Evolutionary conservation across 192 early-diverging fungal species (phyloP), one percentile per base, ranked within the genome.

Genomic region (Linderina pennispora): DNA sequence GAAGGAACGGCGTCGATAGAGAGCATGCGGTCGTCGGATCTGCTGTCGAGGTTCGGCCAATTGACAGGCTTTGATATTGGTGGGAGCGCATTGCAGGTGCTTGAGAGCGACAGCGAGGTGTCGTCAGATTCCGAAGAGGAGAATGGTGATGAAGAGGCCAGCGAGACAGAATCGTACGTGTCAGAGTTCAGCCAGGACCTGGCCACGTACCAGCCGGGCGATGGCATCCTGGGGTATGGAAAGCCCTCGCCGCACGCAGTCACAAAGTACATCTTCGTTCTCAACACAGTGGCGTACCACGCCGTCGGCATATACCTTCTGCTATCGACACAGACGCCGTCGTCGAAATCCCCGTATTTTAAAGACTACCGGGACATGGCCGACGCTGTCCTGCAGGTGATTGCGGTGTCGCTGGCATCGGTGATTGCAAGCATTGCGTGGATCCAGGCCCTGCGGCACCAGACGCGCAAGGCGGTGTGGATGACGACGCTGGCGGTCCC

Each of bases 161-260:
- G 38, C 17, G 48, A 62, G 21, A 48, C 60, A 1, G 55, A 59
- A 17, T 71, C 67, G 18, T 71, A 71, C 21, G 56, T 62, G 14
- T 62, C 67, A 10, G 60, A 63, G 36, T 71, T 71, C 19, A 71
- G 67, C 48, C 67, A 71, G 31, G 67, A 71, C 8, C 48, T 71
- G 33, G 55, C 32, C 3, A 50, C 50, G 16, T 71, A 63, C 23
- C n/a, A n/a, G n/a, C n/a, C n/a, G n/a, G 60, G 60, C 1, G 21
- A 35, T 16, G 67, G 55, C 17, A 26, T 47, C 0, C 23, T 55
- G 10, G 28, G 46, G 0, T 26, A 47, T 2, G 67, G 67, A 9
- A 52, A 62, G 18, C 40, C 24, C 21, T 60, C 60, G 6, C 67
- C 67, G 4, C 50, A 63, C 15, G 26, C 44, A 20, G 33, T 48